Evolutionary conservation across 108 stramenopile genomes (phyloP).

Genomic region (Pelagomonas calceolata): DNA sequence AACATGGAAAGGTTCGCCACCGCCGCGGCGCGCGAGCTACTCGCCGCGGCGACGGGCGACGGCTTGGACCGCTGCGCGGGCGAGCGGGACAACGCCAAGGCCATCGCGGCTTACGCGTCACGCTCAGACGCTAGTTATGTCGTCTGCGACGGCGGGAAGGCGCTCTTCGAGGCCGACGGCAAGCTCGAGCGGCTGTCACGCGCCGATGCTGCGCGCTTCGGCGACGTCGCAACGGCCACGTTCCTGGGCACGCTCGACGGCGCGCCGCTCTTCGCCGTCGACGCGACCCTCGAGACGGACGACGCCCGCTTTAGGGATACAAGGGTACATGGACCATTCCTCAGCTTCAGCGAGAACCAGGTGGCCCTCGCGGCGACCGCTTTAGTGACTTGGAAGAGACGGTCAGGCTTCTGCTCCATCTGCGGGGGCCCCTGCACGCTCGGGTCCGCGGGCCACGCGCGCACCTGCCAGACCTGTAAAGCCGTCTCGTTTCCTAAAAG

Average conservation of each 20-base stretch:
- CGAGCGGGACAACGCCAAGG: not conserved
- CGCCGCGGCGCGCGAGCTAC: slow-evolving; percentile 41
- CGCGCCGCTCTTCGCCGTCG: not conserved
- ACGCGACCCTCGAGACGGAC: not conserved
- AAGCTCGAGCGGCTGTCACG: not conserved
- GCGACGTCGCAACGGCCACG: not conserved
- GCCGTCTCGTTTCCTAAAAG: slow-evolving; percentile 51
- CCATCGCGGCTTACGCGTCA: not conserved
- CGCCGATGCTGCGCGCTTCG: not conserved
- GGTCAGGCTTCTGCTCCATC: slow-evolving; percentile 36
- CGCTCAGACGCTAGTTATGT: not conserved
- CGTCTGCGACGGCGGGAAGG: not conserved
- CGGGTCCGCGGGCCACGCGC: slow-evolving; percentile 29
- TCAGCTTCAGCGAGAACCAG: slow-evolving; percentile 30
- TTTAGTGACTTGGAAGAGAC: slow-evolving; percentile 46
- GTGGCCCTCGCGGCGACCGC: slow-evolving; percentile 64
- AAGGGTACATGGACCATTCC: slow-evolving; percentile 35
- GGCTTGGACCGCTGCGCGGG: not conserved
- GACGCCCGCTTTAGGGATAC: slow-evolving; percentile 44
- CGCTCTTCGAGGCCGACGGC: not conserved
- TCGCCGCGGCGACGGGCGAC: not conserved
- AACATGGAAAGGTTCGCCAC: slow-evolving; percentile 73
- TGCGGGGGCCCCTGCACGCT: slow-evolving; percentile 43
- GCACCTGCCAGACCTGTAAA: slow-evolving; percentile 32
- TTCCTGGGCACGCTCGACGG: not conserved